Base-by-base conservation (phyloP, 78 protist species). In the Tieghemostelium lacteum region DNA sequence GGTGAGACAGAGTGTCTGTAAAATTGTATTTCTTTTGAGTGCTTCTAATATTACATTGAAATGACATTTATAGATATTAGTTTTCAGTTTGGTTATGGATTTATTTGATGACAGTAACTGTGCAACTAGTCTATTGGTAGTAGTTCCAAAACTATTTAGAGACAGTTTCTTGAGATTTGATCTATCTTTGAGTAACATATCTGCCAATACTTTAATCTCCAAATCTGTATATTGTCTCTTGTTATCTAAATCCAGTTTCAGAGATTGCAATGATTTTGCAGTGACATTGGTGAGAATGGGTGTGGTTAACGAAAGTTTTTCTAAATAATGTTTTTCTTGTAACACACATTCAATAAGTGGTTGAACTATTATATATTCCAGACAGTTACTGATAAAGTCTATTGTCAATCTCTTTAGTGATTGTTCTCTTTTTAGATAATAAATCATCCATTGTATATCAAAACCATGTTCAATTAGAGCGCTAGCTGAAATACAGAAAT, bases 111-210 rank as follows among this genome's bases (percentile, higher is more conserved):
- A n/a, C 28, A 71, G 22, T 0, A 45, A 36, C n/a, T 52, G 24
- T 12, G 60, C 19, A 19, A 33, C 50, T 42, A 26, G 50, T 55
- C 6, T 6, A 33, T 40, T 36, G 1, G 20, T 7, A 24, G 12
- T 1, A 50, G 31, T 71, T 20, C 29, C 50, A 0, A 50, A 28
- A 1, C 45, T 24, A 14, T 17, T 34, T 6, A 71, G 55, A n/a
- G n/a, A n/a, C n/a, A n/a, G n/a, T 71, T 71, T 71, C 45, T 71
- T 50, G 22, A 71, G 5, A 31, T 71, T 45, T n/a, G 37, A 42
- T n/a, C n/a, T n/a, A 6, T 45, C 52, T 6, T 45, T 54, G 20
- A 17, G 6, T 19, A 33, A 10, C 14, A 16, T 33, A 31, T 1
- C 45, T 17, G 33, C 50, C n/a, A 17, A 19, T 14, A 22, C 45